Evolutionary conservation across 2,329 filamentous ascomycete species (phyloP).

Genomic region (Clonostachys rosea): DNA sequence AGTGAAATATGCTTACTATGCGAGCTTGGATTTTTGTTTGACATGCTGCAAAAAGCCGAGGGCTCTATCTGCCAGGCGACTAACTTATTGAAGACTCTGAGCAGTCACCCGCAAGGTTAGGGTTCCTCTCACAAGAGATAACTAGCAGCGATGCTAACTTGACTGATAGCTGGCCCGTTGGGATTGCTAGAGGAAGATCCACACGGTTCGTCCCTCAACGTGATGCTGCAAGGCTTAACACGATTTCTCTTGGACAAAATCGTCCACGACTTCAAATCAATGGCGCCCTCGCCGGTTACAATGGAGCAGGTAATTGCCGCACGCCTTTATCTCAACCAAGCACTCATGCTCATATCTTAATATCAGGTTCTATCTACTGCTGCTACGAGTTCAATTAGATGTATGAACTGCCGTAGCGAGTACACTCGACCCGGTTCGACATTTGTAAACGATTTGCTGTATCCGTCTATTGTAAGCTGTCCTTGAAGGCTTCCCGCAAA

Average conservation of each 20-base stretch:
- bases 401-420: constrained; percentile 83
- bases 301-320: constrained; percentile 59
- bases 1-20: constrained; percentile 84
- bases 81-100: constrained; percentile 87
- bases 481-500: background rate
- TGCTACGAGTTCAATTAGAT: constrained; percentile 71
- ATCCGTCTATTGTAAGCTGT: constrained; percentile 48
- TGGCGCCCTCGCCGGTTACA: constrained; percentile 54
- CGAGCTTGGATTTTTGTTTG: constrained; percentile 91
- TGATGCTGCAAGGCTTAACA: constrained; percentile 81
- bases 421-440: constrained; percentile 74
- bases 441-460: constrained; percentile 81
- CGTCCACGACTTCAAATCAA: constrained; percentile 67
- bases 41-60: constrained; percentile 95
- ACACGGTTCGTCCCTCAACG: constrained; percentile 66
- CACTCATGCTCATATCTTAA: constrained; percentile 1
- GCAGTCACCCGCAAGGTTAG: constrained; percentile 70
- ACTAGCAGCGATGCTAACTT: background rate
- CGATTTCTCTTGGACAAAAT: constrained; percentile 83
- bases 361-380: constrained; percentile 59
- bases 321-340: background rate
- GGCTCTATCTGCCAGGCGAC: constrained; percentile 95
- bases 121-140: constrained; percentile 1
- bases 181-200: constrained; percentile 83
- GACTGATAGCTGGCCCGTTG: constrained; percentile 56